Conservation (phyloP, 1,139 yeast species). For the Sugiyamaella sp. region DNA sequence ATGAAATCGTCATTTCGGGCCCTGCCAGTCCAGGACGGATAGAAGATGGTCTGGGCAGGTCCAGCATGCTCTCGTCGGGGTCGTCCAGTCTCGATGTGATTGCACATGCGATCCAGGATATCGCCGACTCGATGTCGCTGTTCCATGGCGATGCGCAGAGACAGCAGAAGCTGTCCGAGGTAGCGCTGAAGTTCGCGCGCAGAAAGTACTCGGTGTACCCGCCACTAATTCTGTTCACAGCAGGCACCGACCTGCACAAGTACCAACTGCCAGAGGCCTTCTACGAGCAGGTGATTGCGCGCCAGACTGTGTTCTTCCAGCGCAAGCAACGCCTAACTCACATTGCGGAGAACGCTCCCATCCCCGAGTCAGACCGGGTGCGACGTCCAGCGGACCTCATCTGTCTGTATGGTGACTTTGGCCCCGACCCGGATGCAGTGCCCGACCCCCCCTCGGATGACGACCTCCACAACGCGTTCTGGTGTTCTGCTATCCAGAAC, state of each 20-base stretch:
- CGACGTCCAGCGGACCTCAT: slow-evolving; percentile 62
- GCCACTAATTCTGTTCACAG: slow-evolving; percentile 63
- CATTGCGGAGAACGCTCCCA: slow-evolving; percentile 72
- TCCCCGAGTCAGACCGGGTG: slow-evolving; percentile 56
- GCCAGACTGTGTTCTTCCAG: slow-evolving; percentile 10
- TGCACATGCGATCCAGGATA: neutral
- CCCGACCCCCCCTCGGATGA: slow-evolving; percentile 46
- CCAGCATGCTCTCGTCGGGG: too few species aligned
- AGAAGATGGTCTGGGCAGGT: too few species aligned
- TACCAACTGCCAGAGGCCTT: slow-evolving; percentile 11
- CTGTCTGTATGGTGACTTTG: slow-evolving; percentile 70
- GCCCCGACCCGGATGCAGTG: slow-evolving; percentile 43
- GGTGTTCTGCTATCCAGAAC: slow-evolving; percentile 75
- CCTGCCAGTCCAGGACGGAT: too few species aligned
- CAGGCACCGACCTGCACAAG: slow-evolving; percentile 41
- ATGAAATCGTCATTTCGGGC: too few species aligned
- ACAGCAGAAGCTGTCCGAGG: neutral
- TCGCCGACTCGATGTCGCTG: neutral
- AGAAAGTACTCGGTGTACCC: slow-evolving; percentile 63
- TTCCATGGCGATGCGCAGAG: neutral
- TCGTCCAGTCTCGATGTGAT: too few species aligned
- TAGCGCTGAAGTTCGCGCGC: slow-evolving; percentile 1
- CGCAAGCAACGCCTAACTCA: slow-evolving; percentile 52
- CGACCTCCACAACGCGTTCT: slow-evolving; percentile 59
- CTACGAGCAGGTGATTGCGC: slow-evolving; percentile 27